These are phyloP conservation scores for Scleroderma citrinum DNA, from an alignment of 768 basidiomycete genomes.

Conservation along the genomic window DNA sequence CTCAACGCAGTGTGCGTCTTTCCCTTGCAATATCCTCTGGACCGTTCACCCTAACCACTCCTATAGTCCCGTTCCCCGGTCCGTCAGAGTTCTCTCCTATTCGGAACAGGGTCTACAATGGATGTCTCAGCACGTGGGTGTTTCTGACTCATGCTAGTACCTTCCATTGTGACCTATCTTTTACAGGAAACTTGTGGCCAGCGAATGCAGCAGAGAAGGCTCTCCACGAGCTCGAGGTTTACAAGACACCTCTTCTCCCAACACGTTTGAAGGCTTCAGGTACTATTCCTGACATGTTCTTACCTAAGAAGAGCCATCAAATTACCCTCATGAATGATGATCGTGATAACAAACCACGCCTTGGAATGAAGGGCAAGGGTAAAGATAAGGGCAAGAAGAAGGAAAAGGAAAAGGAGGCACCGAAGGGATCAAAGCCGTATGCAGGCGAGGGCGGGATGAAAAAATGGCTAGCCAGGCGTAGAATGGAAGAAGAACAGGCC, in stretches of 20 bases:
- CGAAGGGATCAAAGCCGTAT: constrained; percentile 67
- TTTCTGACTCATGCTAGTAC: background rate
- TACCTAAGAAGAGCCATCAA: constrained; percentile 39
- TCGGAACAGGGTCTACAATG: constrained; percentile 34
- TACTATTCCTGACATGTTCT: constrained; percentile 57
- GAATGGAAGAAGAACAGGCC: constrained; percentile 49
- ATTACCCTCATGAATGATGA: constrained; percentile 60
- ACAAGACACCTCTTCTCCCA: constrained; percentile 73
- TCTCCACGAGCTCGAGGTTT: constrained; percentile 67
- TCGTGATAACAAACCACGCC: constrained; percentile 41
- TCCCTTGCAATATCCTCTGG: background rate
- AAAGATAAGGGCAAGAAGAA: constrained; percentile 33
- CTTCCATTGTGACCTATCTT: constrained; percentile 10
- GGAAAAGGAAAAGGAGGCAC: constrained; percentile 27
- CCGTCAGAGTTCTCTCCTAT: constrained; percentile 49
- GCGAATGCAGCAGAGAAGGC: constrained; percentile 58
- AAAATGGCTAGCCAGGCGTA: constrained; percentile 61
- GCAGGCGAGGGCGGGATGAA: constrained; percentile 76
- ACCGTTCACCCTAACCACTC: background rate
- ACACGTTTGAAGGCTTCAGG: constrained; percentile 42
- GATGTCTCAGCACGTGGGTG: constrained; percentile 30
- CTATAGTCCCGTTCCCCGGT: constrained; percentile 43
- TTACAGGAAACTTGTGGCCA: constrained; percentile 26
- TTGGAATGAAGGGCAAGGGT: constrained; percentile 37
- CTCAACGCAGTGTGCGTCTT: constrained; percentile 47